Evolutionary conservation across 768 basidiomycete genomes (phyloP).

Genomic region (Auriculariales sp.): DNA sequence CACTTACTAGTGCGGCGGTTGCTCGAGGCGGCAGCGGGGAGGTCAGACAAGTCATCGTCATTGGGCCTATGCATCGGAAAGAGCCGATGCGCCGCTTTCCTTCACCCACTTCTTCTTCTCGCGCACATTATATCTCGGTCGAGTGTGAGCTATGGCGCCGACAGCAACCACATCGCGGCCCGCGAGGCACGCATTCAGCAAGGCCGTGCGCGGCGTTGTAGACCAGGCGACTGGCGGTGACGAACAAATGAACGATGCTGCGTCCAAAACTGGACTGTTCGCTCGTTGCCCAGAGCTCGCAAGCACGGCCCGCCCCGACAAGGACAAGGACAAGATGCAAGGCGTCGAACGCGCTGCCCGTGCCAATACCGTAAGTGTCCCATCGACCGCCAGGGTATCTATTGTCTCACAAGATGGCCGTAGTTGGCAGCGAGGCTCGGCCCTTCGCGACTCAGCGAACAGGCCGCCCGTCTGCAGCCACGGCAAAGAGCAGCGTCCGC

Average conservation of each 20-base stretch:
- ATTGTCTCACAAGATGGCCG: neutral
- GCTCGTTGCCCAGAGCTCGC: neutral
- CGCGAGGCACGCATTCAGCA: neutral
- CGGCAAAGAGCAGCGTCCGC: slow-evolving; percentile 1
- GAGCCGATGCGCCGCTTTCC: too few species aligned
- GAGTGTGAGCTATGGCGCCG: too few species aligned
- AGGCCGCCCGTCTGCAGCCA: neutral
- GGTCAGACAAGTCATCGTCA: too few species aligned
- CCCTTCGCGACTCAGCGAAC: neutral
- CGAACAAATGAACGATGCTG: neutral
- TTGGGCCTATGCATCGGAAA: too few species aligned
- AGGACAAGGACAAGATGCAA: neutral
- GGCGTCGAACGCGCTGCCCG: neutral
- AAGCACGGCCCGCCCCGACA: neutral
- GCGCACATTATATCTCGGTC: too few species aligned
- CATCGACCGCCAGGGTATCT: neutral
- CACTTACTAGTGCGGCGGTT: too few species aligned
- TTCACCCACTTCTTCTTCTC: too few species aligned
- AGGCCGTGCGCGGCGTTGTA: neutral
- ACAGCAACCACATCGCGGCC: neutral
- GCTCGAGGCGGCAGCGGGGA: too few species aligned
- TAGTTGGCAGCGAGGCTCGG: neutral
- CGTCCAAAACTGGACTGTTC: neutral
- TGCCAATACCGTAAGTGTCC: too few species aligned
- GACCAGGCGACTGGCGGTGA: neutral